phyloP scores from a whole-genome alignment of 352 stramenopile species.

The Pythium insidiosum region DNA sequence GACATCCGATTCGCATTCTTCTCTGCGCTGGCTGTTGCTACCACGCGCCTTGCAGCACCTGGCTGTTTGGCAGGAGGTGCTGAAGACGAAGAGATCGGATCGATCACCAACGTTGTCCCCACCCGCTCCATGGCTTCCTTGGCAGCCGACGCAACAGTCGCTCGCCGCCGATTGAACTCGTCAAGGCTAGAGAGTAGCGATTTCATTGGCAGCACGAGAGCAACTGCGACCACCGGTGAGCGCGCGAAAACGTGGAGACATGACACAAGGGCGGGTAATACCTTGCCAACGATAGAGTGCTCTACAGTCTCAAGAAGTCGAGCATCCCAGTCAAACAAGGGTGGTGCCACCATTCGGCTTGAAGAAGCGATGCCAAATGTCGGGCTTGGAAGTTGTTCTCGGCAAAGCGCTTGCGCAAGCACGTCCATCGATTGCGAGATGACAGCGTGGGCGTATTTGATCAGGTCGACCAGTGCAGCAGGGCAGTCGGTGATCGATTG shows the following conservation, averaged over 20 bases:
- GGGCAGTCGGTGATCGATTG: too few relatives aligned
- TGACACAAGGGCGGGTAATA: constrained; percentile 7
- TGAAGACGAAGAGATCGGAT: too few relatives aligned
- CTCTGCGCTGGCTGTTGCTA: too few relatives aligned
- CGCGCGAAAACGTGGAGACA: constrained; percentile 3
- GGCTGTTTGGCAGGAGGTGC: not conserved
- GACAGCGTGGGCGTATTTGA: too few relatives aligned
- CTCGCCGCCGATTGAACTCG: not conserved
- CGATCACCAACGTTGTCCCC: not conserved
- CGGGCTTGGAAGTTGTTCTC: too few relatives aligned
- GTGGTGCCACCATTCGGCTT: too few relatives aligned
- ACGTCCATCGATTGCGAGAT: too few relatives aligned
- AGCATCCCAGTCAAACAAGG: constrained; percentile 4
- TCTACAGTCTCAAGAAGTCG: not conserved
- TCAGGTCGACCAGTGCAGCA: too few relatives aligned
- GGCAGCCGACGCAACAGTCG: not conserved
- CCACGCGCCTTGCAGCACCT: not conserved
- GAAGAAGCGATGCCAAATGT: too few relatives aligned
- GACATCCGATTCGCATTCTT: not conserved
- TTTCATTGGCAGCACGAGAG: constrained; percentile 1
- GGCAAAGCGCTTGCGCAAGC: too few relatives aligned
- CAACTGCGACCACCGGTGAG: constrained; percentile 11
- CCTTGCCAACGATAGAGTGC: constrained; percentile 5
- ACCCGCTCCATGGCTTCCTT: not conserved
- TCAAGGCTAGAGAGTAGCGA: not conserved